Percentiles rank a stretch among this genome's conserved stretches.
Conservation (phyloP, 2,329 filamentous ascomycete genomes). For the Aureobasidium sp. region DNA sequence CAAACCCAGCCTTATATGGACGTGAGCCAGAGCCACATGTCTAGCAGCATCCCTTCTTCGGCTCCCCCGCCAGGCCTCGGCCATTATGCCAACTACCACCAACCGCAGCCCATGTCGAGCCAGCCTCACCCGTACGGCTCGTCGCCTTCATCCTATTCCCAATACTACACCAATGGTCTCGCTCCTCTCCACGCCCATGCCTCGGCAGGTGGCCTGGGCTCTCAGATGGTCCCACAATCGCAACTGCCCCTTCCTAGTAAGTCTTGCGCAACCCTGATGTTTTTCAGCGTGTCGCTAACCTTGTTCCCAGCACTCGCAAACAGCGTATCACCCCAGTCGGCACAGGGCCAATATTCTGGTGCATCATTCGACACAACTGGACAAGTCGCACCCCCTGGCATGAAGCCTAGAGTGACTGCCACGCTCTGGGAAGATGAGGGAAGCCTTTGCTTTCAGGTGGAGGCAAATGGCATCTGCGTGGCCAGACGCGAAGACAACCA, state of each 20-base stretch:
- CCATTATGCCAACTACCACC: slow-evolving; percentile 64
- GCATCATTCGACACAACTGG: slow-evolving; percentile 67
- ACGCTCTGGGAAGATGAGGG: slow-evolving; percentile 98
- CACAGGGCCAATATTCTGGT: slow-evolving; percentile 26
- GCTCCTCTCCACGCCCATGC: slow-evolving; percentile 66
- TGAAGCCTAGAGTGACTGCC: slow-evolving; percentile 93
- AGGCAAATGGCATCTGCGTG: slow-evolving; percentile 92
- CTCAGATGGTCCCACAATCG: slow-evolving; percentile 60
- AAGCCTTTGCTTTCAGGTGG: slow-evolving; percentile 94
- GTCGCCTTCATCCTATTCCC: slow-evolving; percentile 65
- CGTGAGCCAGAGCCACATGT: slow-evolving; percentile 25
- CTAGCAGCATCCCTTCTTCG: slow-evolving; percentile 9
- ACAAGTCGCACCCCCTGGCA: slow-evolving; percentile 81
- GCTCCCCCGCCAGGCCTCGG: slow-evolving; percentile 59
- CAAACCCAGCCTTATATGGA: slow-evolving; percentile 76
- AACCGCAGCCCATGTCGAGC: slow-evolving; percentile 49
- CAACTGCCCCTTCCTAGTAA: slow-evolving; percentile 50
- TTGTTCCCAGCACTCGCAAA: slow-evolving; percentile 8
- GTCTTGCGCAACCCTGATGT: slow-evolving; percentile 12
- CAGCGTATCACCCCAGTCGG: slow-evolving; percentile 18
- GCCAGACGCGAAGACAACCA: slow-evolving; percentile 94
- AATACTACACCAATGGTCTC: slow-evolving; percentile 72
- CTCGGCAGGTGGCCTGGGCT: slow-evolving; percentile 62
- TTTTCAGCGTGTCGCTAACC: neutral
- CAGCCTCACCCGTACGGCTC: slow-evolving; percentile 29